Conservation (phyloP, 495 filamentous ascomycete genomes). For the Cercophora scortea region DNA sequence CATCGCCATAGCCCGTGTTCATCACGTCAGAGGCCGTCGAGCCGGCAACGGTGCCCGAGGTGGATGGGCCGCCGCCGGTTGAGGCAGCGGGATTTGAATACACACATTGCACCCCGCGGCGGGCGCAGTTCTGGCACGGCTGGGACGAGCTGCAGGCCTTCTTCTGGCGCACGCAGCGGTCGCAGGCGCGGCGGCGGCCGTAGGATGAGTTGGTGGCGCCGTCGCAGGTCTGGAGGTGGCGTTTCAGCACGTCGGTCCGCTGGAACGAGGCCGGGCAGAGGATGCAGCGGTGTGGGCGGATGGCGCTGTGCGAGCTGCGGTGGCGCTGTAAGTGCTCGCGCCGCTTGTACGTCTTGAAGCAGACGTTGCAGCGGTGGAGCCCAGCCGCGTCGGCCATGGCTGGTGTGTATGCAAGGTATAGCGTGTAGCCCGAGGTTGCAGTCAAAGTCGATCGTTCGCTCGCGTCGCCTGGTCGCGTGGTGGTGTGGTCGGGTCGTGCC, state of each 20-base stretch:
- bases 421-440: too few relatives aligned
- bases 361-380: slow-evolving; percentile 21
- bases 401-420: too few relatives aligned
- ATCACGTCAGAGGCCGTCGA: neutral
- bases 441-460: too few relatives aligned
- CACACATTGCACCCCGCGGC: slow-evolving; percentile 13
- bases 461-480: too few relatives aligned
- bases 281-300: slow-evolving; percentile 17
- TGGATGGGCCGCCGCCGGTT: neutral
- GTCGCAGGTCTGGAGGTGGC: slow-evolving; percentile 24
- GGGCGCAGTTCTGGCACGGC: slow-evolving; percentile 22
- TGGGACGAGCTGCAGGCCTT: slow-evolving; percentile 24
- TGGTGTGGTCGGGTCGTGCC: too few relatives aligned
- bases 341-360: slow-evolving; percentile 26
- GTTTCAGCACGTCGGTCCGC: slow-evolving; percentile 24
- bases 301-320: slow-evolving; percentile 17
- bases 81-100: slow-evolving; percentile 9
- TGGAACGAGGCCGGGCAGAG: slow-evolving; percentile 23
- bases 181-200: slow-evolving; percentile 19
- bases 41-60: neutral
- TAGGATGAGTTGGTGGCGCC: slow-evolving; percentile 9
- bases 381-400: slow-evolving; percentile 16
- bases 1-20: too few relatives aligned
- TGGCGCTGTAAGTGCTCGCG: slow-evolving; percentile 25
- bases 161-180: slow-evolving; percentile 25